A percentile compares a stretch with the other conserved stretches of the same genome.
phyloP scores from a whole-genome alignment of 176 grass and related monocot genomes.

The Hsuehochloa calcarea region DNA sequence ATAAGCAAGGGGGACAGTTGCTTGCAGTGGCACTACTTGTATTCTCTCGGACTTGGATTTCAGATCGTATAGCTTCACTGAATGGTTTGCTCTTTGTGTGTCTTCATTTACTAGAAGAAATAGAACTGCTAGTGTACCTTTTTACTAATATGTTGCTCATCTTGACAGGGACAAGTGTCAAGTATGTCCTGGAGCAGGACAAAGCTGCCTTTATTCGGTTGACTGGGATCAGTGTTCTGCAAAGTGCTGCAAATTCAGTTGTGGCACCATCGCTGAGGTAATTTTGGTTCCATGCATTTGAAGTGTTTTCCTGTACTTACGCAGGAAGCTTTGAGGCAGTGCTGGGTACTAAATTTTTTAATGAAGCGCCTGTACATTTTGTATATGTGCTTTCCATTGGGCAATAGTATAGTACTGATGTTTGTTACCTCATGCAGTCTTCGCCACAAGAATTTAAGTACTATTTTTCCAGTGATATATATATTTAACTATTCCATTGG shows the following conservation, averaged over 20 bases:
- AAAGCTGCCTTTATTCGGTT: constrained; percentile 85
- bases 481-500: not conserved
- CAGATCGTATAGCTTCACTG: constrained; percentile 93
- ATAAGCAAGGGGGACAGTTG: constrained; percentile 89
- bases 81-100: constrained; percentile 61
- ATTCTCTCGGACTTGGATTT: constrained; percentile 94
- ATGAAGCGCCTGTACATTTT: not conserved
- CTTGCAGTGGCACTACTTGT: constrained; percentile 87
- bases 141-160: constrained; percentile 8
- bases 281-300: not conserved
- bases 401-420: not conserved
- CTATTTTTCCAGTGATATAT: not conserved
- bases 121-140: constrained; percentile 4
- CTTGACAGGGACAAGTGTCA: constrained; percentile 86
- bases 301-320: not conserved
- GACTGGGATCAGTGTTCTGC: constrained; percentile 88
- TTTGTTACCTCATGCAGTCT: not conserved
- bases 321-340: not conserved
- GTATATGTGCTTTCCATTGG: not conserved
- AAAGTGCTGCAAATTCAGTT: constrained; percentile 94
- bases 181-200: constrained; percentile 96
- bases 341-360: not conserved
- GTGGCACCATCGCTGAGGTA: constrained; percentile 93
- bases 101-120: constrained; percentile 7
- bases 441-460: not conserved